These are phyloP conservation scores for Salix brachista DNA, from an alignment of 345 rosid species.

Conservation along the genomic window DNA sequence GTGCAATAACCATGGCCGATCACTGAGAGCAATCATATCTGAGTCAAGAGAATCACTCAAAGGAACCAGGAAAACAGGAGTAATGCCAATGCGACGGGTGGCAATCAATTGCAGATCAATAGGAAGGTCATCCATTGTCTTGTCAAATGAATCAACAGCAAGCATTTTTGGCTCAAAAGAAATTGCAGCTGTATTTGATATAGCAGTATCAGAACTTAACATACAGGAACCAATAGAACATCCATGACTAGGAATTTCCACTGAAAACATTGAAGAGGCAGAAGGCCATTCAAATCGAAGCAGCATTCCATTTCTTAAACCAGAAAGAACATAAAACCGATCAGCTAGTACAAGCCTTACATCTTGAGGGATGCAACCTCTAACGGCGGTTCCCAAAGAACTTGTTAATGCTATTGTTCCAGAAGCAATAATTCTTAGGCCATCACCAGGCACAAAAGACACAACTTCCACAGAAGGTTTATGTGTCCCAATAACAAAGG, in stretches of 20 bases:
- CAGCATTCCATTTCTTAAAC: conserved; percentile 98
- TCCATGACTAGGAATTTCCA: conserved; percentile 20
- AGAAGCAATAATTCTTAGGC: conserved; percentile 73
- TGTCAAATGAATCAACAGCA: conserved; percentile 26
- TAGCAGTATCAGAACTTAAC: conserved; percentile 30
- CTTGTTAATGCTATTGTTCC: conserved; percentile 64
- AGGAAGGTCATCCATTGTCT: conserved; percentile 36
- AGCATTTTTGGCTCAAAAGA: conserved; percentile 24
- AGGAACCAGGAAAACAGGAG: conserved; percentile 95
- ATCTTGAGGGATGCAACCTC: conserved; percentile 93
- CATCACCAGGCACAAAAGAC: conserved; percentile 56
- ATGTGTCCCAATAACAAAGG: conserved; percentile 90
- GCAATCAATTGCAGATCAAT: conserved; percentile 74
- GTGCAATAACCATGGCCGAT: conserved; percentile 94
- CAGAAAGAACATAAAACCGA: conserved; percentile 73
- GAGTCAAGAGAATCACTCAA: conserved; percentile 67
- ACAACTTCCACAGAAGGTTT: conserved; percentile 92
- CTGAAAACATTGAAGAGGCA: conserved; percentile 31
- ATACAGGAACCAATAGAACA: conserved; percentile 26
- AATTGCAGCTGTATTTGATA: conserved; percentile 17
- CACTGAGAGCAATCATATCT: conserved; percentile 89
- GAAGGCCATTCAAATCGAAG: conserved; percentile 94
- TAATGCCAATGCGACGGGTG: conserved; percentile 85
- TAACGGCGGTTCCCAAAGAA: conserved; percentile 62
- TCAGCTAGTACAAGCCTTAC: conserved; percentile 90